Base-by-base conservation (phyloP, 345 rosid species). In the Melaleuca alternifolia region DNA sequence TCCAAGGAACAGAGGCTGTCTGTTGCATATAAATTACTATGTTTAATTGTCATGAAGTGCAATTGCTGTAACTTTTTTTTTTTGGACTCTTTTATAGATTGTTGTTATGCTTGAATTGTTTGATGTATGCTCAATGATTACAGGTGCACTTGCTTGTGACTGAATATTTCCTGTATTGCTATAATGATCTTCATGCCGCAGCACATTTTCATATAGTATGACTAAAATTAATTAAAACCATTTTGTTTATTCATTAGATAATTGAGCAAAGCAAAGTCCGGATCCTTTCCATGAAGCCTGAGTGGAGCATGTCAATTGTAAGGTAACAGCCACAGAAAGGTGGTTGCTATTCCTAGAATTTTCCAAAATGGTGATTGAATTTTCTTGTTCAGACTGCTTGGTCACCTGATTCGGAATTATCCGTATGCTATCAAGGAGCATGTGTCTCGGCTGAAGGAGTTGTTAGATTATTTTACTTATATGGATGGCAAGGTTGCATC, bases 201-300 rank as follows among this genome's bases (percentile, higher is more conserved):
- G 46, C 54, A 83, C 46, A 83, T 54, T 83, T 50, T 83, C 46
- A 28, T 30, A 65, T 41, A 33, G 46, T 65, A 14, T 81, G 33
- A 44, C 21, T 83, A 28, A 26, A 51, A 33, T 37, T 54, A 24
- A 24, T 50, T 20, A 46, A 85, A 59, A 85, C 54, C 53, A 46
- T 30, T 71, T 83, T 52, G 0, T 71, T 33, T 44, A 54, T 44
- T 57, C 53, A 89, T 85, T 96, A 96, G 98, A 95, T 95, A 86
- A 93, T 96, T 57, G 98, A 96, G 89, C 98, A 96, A 85, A 91
- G 95, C 94, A 96, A 94, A 90, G 92, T 92, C 83, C 94, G 89
- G 85, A 90, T 95, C 85, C 98, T 96, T 85, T 96, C 96, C 82
- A 86, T 92, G 89, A 96, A 92, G 93, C 93, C 95, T 61, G 94